Percentiles rank a stretch among this genome's conserved stretches.
These are phyloP conservation scores for Trichosanthes cucumerina DNA, from an alignment of 306 rosid species.

Conservation along the genomic window DNA sequence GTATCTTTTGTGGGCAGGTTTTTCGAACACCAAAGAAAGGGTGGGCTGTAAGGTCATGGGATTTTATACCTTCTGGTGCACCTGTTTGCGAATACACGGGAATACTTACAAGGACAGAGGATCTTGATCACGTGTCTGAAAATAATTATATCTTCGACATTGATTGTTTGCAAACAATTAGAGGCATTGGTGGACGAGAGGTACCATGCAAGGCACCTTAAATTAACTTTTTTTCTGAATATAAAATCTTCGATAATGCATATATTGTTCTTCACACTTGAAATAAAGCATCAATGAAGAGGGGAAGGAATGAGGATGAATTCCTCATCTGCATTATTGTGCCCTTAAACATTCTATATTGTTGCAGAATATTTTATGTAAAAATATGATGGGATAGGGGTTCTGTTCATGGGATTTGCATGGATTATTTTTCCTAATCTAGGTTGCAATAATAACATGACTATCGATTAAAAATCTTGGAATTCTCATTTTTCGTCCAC, in stretches of 20 bases:
- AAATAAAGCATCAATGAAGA: not conserved
- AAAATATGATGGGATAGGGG: not conserved
- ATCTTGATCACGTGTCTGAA: conserved; percentile 46
- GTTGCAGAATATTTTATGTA: not conserved
- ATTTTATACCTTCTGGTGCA: conserved; percentile 94
- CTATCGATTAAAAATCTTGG: not conserved
- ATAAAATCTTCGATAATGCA: not conserved
- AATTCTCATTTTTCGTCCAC: not conserved
- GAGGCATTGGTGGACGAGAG: conserved; percentile 89
- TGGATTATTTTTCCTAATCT: not conserved
- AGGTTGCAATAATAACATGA: not conserved
- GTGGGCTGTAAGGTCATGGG: conserved; percentile 99
- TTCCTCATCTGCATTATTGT: not conserved
- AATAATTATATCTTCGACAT: conserved; percentile 87
- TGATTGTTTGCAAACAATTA: conserved; percentile 89
- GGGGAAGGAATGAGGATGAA: not conserved
- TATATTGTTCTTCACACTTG: not conserved
- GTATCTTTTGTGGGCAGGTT: conserved; percentile 35
- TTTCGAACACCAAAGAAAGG: conserved; percentile 88
- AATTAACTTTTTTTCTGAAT: too few species aligned
- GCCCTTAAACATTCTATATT: not conserved
- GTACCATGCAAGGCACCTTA: conserved; percentile 23
- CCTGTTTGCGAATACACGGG: conserved; percentile 93
- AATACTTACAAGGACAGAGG: conserved; percentile 60
- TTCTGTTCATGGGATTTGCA: not conserved